A percentile compares a stretch with the other conserved stretches of the same genome.
Evolutionary conservation across 306 rosid species (phyloP).

Genomic region (Gillenia trifoliata): DNA sequence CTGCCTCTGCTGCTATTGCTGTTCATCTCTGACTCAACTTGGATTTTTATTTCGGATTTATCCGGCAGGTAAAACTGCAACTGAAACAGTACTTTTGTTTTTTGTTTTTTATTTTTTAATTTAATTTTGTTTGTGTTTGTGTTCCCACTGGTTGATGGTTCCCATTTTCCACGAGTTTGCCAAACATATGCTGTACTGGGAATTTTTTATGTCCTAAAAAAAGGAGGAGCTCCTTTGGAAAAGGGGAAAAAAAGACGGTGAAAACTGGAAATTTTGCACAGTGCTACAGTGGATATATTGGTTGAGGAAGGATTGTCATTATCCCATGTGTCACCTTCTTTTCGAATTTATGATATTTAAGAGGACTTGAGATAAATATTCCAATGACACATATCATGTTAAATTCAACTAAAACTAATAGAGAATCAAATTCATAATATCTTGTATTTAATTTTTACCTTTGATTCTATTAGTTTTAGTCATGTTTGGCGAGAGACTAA

Average conservation of each 20-base stretch:
- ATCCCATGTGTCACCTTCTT: no score
- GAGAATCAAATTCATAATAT: no score
- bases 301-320: background rate
- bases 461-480: no score
- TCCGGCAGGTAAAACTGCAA: background rate
- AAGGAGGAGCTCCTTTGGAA: background rate
- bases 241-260: background rate
- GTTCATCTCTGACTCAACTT: conserved; percentile 10
- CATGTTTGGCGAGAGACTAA: no score
- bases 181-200: background rate
- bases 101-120: background rate
- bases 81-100: background rate
- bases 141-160: no score
- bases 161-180: background rate
- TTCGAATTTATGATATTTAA: no score
- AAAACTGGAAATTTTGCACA: background rate
- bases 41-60: background rate
- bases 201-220: background rate
- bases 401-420: no score
- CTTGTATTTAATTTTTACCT: no score
- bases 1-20: background rate
- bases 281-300: background rate
- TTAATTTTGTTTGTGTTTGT: no score
- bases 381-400: no score
- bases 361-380: no score